Base-by-base conservation (phyloP, 352 stramenopile genomes). In the Pilasporangium apinafurcum region DNA sequence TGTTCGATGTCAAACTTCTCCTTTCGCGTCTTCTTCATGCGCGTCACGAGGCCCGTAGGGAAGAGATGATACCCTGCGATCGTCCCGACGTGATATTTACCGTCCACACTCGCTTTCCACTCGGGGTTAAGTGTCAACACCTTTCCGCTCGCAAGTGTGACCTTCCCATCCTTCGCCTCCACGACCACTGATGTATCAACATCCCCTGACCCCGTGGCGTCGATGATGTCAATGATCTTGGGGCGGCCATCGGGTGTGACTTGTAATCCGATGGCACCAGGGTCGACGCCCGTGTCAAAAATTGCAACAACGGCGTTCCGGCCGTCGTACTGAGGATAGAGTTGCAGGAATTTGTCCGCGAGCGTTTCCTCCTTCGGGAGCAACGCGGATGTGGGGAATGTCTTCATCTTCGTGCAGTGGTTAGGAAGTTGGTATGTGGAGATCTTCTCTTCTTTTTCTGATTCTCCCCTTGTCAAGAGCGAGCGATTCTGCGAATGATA, bases 281-380 rank as follows among this genome's bases (percentile, higher is more conserved):
- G 89, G 58, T 98, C 95, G 44, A 98, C 87, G 33, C 95, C 95
- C 20, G 95, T 98, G 73, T 98, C 95, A 34, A 98, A 81, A 51
- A 98, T 90, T n/a, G 83, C 92, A 27, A 98, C 91, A 13, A 95
- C 74, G 0, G 97, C 74, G 49, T 84, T 80, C 37, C 80, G 76
- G 7, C 95, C 95, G 70, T 98, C 90, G 53, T 77, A 94, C n/a
- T 71, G 44, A 10, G 92, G 89, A 51, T 93, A 82, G 17, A 68
- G 56, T 42, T 76, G 38, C 25, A 96, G 46, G 47, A 98, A 95
- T 17, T 58, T 46, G 38, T 71, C 68, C 9, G 81, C 83, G 25
- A 92, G 69, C 17, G 91, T 98, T 65, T 97, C 90, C 36, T 93
- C 67, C 52, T 97, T 98, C 37, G 93, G 92, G 31, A 98, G 59